Conservation (phyloP, 1,139 yeast genomes). For the Sugiyamaella japonica region DNA sequence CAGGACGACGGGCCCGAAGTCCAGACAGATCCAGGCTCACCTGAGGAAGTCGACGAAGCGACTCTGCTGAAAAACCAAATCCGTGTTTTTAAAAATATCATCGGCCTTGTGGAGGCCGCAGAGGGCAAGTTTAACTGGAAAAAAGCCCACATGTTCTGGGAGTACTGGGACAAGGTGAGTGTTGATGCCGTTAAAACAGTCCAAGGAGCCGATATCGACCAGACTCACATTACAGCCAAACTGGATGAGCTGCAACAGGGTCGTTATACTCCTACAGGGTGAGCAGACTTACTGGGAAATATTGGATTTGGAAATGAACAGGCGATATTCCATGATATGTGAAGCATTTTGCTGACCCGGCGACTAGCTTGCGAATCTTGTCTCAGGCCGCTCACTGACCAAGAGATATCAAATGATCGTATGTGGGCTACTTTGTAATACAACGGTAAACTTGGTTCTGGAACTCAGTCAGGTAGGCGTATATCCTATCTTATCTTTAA, state of each 20-base stretch:
- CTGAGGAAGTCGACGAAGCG: slow-evolving; percentile 24
- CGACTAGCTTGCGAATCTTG: too few relatives aligned
- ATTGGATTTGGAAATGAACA: too few relatives aligned
- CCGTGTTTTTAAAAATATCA: slow-evolving; percentile 23
- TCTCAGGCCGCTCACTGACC: too few relatives aligned
- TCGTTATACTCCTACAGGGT: not conserved
- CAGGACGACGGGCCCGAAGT: slow-evolving; percentile 15
- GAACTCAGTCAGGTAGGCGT: not conserved
- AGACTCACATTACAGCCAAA: slow-evolving; percentile 17
- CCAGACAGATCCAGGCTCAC: slow-evolving; percentile 21
- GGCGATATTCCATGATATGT: too few relatives aligned
- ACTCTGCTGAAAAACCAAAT: slow-evolving; percentile 26
- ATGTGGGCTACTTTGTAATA: too few relatives aligned
- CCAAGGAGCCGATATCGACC: slow-evolving; percentile 13
- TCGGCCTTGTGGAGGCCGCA: slow-evolving; percentile 23
- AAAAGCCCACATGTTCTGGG: slow-evolving; percentile 38
- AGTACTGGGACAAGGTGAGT: slow-evolving; percentile 38
- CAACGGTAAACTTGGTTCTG: not conserved
- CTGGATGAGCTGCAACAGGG: slow-evolving; percentile 36
- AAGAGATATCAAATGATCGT: too few relatives aligned
- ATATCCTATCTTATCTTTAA: not conserved
- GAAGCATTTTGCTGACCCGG: too few relatives aligned
- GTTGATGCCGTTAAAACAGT: slow-evolving; percentile 29
- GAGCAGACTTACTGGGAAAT: too few relatives aligned
- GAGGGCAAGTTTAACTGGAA: slow-evolving; percentile 27